Percentiles rank a stretch among this genome's conserved stretches.
Evolutionary conservation across 1,284 basidiomycete genomes (phyloP).

Genomic region (Laetiporus sulphureus): DNA sequence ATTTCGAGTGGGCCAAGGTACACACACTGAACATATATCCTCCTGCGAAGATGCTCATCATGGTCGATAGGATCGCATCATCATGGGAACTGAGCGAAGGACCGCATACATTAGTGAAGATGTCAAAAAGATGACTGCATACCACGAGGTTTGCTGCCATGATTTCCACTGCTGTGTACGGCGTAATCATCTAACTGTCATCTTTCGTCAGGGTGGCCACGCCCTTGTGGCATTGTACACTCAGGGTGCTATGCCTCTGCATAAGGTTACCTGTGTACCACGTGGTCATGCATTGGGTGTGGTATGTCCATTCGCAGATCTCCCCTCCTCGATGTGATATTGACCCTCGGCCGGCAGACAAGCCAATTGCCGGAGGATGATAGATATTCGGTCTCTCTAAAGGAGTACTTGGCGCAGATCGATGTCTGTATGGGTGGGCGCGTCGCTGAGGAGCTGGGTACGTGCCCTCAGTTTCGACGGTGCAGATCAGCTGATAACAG

Average conservation of each 20-base stretch:
- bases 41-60: neutral
- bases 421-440: constrained; percentile 92
- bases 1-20: constrained; percentile 96
- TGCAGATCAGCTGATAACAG: neutral
- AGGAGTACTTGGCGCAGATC: constrained; percentile 72
- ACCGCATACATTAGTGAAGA: constrained; percentile 84
- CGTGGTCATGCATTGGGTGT: constrained; percentile 89
- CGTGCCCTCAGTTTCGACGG: constrained; percentile 20
- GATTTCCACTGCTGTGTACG: constrained; percentile 1
- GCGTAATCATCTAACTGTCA: neutral
- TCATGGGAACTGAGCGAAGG: constrained; percentile 92
- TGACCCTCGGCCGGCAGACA: constrained; percentile 43
- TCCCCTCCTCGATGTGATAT: neutral
- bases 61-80: constrained; percentile 67
- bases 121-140: constrained; percentile 83
- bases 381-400: constrained; percentile 61
- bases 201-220: constrained; percentile 69
- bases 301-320: constrained; percentile 38
- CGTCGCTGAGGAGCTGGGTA: constrained; percentile 86
- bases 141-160: constrained; percentile 68
- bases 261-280: constrained; percentile 94
- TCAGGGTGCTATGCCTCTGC: constrained; percentile 87
- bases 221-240: constrained; percentile 89
- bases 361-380: constrained; percentile 85
- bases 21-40: constrained; percentile 12